Evolutionary conservation across 1,139 yeast species (phyloP).

Genomic region (Debaryomyces sp.): DNA sequence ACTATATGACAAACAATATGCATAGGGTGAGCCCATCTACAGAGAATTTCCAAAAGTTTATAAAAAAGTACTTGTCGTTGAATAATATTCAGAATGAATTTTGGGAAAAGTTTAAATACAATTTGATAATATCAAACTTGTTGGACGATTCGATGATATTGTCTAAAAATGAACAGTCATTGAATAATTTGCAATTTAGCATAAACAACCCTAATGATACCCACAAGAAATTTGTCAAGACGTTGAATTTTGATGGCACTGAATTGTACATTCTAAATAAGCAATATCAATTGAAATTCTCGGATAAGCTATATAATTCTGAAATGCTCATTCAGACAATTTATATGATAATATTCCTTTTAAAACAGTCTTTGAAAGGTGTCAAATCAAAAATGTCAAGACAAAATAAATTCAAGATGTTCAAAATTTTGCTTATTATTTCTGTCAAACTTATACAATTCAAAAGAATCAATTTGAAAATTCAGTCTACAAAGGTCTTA

Average conservation of each 20-base stretch:
- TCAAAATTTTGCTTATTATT: constrained; percentile 35
- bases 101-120: constrained; percentile 49
- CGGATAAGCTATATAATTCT: constrained; percentile 8
- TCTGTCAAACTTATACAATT: constrained; percentile 34
- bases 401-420: constrained; percentile 21
- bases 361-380: constrained; percentile 20
- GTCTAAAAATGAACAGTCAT: constrained; percentile 46
- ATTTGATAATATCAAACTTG: constrained; percentile 41
- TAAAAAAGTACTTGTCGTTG: constrained; percentile 30
- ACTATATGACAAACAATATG: constrained; percentile 2
- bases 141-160: constrained; percentile 47
- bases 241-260: constrained; percentile 21
- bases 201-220: constrained; percentile 1
- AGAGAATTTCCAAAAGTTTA: constrained; percentile 29
- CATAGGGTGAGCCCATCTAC: constrained; percentile 18
- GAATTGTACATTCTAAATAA: constrained; percentile 19
- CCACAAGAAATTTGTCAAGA: constrained; percentile 10
- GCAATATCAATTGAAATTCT: constrained; percentile 14
- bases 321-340: constrained; percentile 19
- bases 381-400: constrained; percentile 1
- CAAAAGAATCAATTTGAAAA: constrained; percentile 25
- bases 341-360: constrained; percentile 26
- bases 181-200: constrained; percentile 13
- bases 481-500: constrained; percentile 29
- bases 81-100: constrained; percentile 22